Base-by-base conservation (phyloP, 2,329 filamentous ascomycete species). In the Aspergillus ustus region DNA sequence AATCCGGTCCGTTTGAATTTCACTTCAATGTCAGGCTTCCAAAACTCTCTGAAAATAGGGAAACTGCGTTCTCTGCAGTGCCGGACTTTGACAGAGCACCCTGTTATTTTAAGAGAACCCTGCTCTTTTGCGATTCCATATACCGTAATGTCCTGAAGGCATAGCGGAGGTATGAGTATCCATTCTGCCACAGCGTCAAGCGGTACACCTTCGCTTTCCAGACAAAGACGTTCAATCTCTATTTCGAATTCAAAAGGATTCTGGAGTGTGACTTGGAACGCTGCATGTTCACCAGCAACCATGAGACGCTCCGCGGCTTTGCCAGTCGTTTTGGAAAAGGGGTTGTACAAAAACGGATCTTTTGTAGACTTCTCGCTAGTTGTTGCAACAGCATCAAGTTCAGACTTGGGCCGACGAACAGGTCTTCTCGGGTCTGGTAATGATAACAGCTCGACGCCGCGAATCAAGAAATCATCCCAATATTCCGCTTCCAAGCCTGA, bases 171-270 rank as follows among this genome's bases (percentile, higher is more conserved):
- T 54, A 99, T 84, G 7, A 90, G 72, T 4, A 90, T 87, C 54
- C 84, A 85, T 66, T 90, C 87, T 15, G 84, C 79, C 7, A 85
- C 78, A 0, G 90, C 88, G 57, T 89, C 85, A 60, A 97, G 91
- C 1, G 87, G 83, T 25, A 88, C 85, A 0, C 92, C 93, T 62
- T 91, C 87, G 9, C 88, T 86, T 63, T 92, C 88, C 7, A 99
- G 80, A 28, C 83, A 84, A 49, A 99, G 84, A 57, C 87, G 89
- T 73, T 98, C 93, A 37, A 99, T 88, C 58, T 96, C 92, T 4
- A 99, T 81, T 64, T 97, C 92, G 66, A 98, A 90, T 63, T 98
- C 94, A 69, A 93, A 97, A 0, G 93, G 92, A 69, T 99, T 99
- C 72, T 98, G 95, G 19, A 99, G 81, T 1, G 91, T 93, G 31